Percentiles rank a stretch among this genome's conserved stretches.
Conservation (phyloP, 2,329 filamentous ascomycete species). For the Ceratocystis harringtonii region DNA sequence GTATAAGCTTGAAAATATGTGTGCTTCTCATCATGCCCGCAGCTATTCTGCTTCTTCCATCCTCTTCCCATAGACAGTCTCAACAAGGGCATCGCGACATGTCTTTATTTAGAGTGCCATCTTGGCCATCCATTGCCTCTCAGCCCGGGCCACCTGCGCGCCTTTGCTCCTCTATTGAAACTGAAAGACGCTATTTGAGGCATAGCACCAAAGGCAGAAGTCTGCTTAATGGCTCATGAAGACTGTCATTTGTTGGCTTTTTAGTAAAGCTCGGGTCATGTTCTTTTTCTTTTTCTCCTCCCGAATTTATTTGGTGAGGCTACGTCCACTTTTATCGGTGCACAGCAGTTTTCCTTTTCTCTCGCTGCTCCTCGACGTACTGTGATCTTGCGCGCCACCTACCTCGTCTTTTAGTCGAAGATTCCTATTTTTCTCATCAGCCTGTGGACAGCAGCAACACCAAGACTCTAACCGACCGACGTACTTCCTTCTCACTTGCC, state of each 20-base stretch:
- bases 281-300: background rate
- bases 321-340: background rate
- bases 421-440: too few relatives aligned
- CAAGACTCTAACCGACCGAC: background rate
- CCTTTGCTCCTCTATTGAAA: background rate
- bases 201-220: background rate
- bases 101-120: background rate
- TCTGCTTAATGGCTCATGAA: background rate
- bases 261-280: background rate
- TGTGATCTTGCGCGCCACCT: background rate
- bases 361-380: background rate
- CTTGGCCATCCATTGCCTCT: background rate
- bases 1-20: too few relatives aligned
- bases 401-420: background rate
- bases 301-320: conserved; percentile 1
- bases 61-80: background rate
- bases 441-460: background rate
- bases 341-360: background rate
- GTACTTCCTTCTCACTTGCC: background rate
- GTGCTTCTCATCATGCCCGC: too few relatives aligned
- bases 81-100: background rate
- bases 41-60: too few relatives aligned
- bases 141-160: background rate
- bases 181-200: background rate
- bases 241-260: background rate